phyloP scores from a whole-genome alignment of 139 green algal genomes.

The Micractinium sp. region DNA sequence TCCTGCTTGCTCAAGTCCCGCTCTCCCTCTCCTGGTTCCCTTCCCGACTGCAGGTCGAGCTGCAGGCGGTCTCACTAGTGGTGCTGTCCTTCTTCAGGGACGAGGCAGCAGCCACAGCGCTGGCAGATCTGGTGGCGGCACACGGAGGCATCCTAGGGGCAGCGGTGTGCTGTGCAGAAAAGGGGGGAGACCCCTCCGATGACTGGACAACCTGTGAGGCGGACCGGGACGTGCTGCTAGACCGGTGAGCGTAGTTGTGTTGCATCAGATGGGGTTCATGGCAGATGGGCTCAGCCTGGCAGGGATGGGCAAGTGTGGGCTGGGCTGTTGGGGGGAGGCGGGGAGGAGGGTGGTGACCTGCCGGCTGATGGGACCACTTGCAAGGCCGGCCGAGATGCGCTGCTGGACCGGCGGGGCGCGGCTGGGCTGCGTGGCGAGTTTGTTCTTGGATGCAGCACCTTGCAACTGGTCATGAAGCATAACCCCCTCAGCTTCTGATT shows the following conservation, averaged over 20 bases:
- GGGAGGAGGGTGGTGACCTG: constrained; percentile 59
- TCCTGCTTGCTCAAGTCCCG: neutral
- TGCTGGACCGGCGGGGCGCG: constrained; percentile 57
- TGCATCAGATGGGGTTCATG: no score
- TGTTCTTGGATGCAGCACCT: constrained; percentile 38
- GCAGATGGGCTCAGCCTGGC: no score
- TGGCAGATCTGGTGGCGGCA: constrained; percentile 66
- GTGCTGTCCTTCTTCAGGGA: constrained; percentile 76
- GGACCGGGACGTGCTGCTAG: constrained; percentile 68
- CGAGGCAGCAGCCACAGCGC: constrained; percentile 29
- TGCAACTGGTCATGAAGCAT: constrained; percentile 55
- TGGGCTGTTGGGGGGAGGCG: constrained; percentile 21
- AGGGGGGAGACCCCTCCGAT: constrained; percentile 62
- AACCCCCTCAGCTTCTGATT: neutral
- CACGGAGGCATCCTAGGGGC: constrained; percentile 70
- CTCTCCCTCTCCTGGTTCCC: neutral
- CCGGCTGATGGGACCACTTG: constrained; percentile 78
- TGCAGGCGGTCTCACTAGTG: constrained; percentile 73
- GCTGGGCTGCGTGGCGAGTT: constrained; percentile 1
- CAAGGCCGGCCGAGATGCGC: constrained; percentile 52
- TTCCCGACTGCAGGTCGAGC: constrained; percentile 15
- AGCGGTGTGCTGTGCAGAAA: constrained; percentile 76
- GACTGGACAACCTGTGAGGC: constrained; percentile 75
- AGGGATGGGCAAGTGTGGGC: constrained; percentile 18
- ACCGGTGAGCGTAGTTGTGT: constrained; percentile 45